These are phyloP conservation scores for Hypoxylon sp. DNA, from an alignment of 2,329 filamentous ascomycete genomes.

Conservation along the genomic window DNA sequence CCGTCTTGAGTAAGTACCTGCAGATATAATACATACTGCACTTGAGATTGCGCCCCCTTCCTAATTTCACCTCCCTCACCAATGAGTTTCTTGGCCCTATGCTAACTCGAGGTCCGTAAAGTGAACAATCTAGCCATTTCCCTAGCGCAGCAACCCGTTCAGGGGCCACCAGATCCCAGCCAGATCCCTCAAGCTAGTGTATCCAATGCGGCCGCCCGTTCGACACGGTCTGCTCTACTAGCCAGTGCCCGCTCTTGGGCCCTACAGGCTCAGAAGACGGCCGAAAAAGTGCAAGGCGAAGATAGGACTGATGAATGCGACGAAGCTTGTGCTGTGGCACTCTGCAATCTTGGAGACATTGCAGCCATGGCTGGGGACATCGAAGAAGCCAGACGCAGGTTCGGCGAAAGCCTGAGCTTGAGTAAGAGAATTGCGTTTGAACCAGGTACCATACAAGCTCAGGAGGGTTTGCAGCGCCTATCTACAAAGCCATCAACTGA, in stretches of 20 bases:
- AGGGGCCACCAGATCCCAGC: conserved; percentile 50
- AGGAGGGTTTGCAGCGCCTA: conserved; percentile 63
- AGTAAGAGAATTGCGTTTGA: conserved; percentile 68
- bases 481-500: conserved; percentile 19
- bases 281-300: conserved; percentile 74
- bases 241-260: conserved; percentile 84
- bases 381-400: conserved; percentile 76
- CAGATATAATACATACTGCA: conserved; percentile 19
- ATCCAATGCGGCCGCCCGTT: conserved; percentile 53
- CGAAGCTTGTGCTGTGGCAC: conserved; percentile 83
- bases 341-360: conserved; percentile 90
- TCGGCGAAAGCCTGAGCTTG: conserved; percentile 76
- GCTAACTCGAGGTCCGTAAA: conserved; percentile 53
- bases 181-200: conserved; percentile 52
- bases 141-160: conserved; percentile 76
- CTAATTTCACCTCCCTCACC: background rate
- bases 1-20: conserved; percentile 76
- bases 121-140: conserved; percentile 86
- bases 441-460: conserved; percentile 67
- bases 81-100: conserved; percentile 2
- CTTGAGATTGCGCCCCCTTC: background rate
- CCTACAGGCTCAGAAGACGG: conserved; percentile 78
- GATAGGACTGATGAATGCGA: conserved; percentile 85
- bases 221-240: conserved; percentile 73
- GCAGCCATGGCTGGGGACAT: conserved; percentile 79